phyloP scores from a whole-genome alignment of 1,284 basidiomycete species.

The Rhodotorula sp. region DNA sequence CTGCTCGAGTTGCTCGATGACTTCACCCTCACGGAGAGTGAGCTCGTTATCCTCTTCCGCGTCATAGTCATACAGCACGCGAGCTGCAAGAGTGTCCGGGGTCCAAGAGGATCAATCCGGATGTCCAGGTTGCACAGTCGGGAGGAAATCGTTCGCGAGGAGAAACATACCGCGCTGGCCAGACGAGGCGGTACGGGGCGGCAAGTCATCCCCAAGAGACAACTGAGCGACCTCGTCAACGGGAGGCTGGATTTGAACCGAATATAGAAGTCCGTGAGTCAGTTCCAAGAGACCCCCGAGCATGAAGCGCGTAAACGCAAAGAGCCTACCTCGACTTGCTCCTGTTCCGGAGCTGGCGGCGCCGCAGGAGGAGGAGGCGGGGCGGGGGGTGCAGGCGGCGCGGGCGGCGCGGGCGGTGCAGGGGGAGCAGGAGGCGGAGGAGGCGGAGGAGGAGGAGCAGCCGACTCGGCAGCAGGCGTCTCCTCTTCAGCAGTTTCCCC shows the following conservation, averaged over 20 bases:
- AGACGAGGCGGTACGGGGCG: background rate
- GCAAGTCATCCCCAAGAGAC: constrained; percentile 20
- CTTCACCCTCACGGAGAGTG: constrained; percentile 71
- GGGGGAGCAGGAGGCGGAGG: constrained; percentile 41
- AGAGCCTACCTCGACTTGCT: background rate
- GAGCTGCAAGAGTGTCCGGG: constrained; percentile 47
- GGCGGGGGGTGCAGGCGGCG: background rate
- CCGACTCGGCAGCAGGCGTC: constrained; percentile 44
- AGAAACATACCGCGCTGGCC: constrained; percentile 13
- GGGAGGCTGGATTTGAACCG: constrained; percentile 29
- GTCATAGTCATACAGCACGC: constrained; percentile 72
- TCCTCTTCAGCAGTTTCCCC: too few species aligned
- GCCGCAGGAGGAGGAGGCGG: constrained; percentile 32
- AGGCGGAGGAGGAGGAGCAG: constrained; percentile 51
- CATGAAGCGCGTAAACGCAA: too few species aligned
- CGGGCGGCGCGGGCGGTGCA: constrained; percentile 26
- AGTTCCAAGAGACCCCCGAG: too few species aligned
- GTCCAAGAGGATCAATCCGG: too few species aligned
- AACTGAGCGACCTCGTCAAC: constrained; percentile 40
- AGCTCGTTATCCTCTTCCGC: constrained; percentile 83
- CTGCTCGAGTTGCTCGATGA: constrained; percentile 76
- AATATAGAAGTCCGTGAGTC: constrained; percentile 45
- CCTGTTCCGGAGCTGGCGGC: constrained; percentile 9
- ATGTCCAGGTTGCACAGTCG: too few species aligned
- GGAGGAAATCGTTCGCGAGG: too few species aligned